Conservation (phyloP, 2,329 filamentous ascomycete species). For the Aspergillus sp. region DNA sequence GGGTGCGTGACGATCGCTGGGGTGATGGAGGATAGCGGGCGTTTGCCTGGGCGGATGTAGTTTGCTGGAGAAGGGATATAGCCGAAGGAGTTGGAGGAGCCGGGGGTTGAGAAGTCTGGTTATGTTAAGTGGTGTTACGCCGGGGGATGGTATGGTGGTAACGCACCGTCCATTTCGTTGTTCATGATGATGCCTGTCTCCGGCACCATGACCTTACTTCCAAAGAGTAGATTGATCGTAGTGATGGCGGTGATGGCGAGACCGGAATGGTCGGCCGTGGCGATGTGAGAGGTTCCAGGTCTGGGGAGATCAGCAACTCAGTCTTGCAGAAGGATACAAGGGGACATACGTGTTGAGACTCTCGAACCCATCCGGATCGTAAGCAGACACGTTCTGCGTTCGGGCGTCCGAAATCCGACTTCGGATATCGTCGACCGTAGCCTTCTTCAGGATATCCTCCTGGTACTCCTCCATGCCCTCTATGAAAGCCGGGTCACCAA, state of each 20-base stretch:
- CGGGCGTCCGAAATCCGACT: conserved; percentile 66
- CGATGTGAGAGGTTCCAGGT: conserved; percentile 52
- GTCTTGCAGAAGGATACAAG: neutral
- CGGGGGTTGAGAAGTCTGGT: conserved; percentile 84
- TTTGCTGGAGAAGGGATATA: conserved; percentile 78
- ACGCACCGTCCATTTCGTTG: conserved; percentile 57
- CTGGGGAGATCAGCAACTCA: conserved; percentile 21
- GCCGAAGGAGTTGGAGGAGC: conserved; percentile 74
- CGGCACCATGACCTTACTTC: conserved; percentile 73
- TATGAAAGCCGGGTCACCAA: conserved; percentile 81
- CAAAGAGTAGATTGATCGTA: conserved; percentile 85
- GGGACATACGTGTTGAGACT: conserved; percentile 57
- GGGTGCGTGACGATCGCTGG: conserved; percentile 71
- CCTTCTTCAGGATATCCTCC: conserved; percentile 61
- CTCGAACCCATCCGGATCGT: conserved; percentile 67
- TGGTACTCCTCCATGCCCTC: conserved; percentile 62
- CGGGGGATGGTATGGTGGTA: conserved; percentile 16
- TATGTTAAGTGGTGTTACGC: conserved; percentile 29
- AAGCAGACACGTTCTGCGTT: conserved; percentile 70
- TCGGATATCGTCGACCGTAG: conserved; percentile 59
- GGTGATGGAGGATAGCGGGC: conserved; percentile 78
- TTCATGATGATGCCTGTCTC: conserved; percentile 78
- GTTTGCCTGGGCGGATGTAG: conserved; percentile 76
- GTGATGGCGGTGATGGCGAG: conserved; percentile 79
- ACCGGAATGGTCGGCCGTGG: conserved; percentile 68